Percentiles rank a stretch among this genome's conserved stretches.
Evolutionary conservation across 2,329 filamentous ascomycete genomes (phyloP).

Genomic region (Colletotrichum caudatum): DNA sequence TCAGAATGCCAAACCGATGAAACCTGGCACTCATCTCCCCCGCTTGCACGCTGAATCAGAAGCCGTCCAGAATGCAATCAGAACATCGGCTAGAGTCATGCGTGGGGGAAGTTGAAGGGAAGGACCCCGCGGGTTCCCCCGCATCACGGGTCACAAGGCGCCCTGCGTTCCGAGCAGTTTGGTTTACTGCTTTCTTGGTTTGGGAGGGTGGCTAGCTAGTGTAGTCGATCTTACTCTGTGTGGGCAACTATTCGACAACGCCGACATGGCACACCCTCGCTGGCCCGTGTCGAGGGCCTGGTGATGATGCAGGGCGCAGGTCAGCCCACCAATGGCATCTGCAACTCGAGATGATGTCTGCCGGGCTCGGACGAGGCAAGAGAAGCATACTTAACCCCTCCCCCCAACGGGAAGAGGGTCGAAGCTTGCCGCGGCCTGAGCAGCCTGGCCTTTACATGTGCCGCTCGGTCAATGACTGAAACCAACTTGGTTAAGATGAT

Average conservation of each 20-base stretch:
- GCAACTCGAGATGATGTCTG: slow-evolving; percentile 1
- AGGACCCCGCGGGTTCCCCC: slow-evolving; percentile 24
- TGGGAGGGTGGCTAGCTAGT: slow-evolving; percentile 1
- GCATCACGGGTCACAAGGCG: slow-evolving; percentile 13
- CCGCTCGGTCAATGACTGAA: slow-evolving; percentile 34
- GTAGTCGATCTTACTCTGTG: neutral
- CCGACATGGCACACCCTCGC: slow-evolving; percentile 24
- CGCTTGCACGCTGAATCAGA: slow-evolving; percentile 14
- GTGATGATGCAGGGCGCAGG: slow-evolving; percentile 18
- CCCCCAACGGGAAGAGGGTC: slow-evolving; percentile 19
- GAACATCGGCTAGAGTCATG: slow-evolving; percentile 20
- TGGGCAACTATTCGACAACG: slow-evolving; percentile 1
- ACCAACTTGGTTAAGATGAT: slow-evolving; percentile 39
- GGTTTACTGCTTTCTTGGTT: neutral
- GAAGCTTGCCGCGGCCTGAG: slow-evolving; percentile 36
- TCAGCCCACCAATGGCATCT: slow-evolving; percentile 25
- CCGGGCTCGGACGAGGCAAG: slow-evolving; percentile 30
- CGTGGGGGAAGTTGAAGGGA: neutral
- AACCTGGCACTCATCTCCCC: neutral
- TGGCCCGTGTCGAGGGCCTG: slow-evolving; percentile 20
- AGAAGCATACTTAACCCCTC: slow-evolving; percentile 15
- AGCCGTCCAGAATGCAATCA: slow-evolving; percentile 8
- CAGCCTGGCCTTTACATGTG: slow-evolving; percentile 33
- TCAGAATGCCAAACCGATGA: neutral
- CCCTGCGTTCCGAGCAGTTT: neutral